Conservation (phyloP, 2,329 filamentous ascomycete species). For the Fusarium miscanthi region DNA sequence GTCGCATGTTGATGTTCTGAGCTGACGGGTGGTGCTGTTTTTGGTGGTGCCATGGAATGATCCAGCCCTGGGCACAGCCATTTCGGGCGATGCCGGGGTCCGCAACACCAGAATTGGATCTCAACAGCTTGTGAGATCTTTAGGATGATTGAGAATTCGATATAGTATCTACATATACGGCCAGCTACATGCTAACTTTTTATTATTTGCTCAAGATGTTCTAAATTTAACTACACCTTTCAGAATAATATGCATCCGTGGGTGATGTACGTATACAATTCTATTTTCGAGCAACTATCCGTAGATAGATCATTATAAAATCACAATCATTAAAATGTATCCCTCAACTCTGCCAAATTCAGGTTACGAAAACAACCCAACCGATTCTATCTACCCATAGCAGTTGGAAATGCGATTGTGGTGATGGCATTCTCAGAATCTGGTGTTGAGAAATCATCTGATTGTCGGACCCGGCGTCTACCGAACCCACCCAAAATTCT, state of each 20-base stretch:
- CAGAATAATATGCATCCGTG: not conserved
- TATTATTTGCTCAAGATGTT: rapidly evolving
- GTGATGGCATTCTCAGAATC: not conserved
- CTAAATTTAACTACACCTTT: rapidly evolving
- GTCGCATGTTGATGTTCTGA: conserved; percentile 42
- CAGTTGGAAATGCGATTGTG: not conserved
- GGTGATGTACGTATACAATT: rapidly evolving
- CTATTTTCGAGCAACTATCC: not conserved
- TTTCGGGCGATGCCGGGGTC: conserved; percentile 36
- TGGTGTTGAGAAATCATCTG: conserved; percentile 13
- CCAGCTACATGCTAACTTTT: rapidly evolving
- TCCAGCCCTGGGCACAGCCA: conserved; percentile 26
- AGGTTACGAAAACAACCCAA: rapidly evolving
- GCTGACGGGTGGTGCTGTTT: conserved; percentile 26
- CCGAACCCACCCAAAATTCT: conserved; percentile 23
- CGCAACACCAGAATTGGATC: not conserved
- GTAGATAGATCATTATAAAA: not conserved
- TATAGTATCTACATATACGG: rapidly evolving
- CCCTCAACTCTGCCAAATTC: rapidly evolving
- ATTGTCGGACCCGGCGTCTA: conserved; percentile 29
- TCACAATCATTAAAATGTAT: rapidly evolving
- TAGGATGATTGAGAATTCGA: not conserved
- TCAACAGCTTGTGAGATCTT: not conserved
- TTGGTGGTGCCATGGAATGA: conserved; percentile 38
- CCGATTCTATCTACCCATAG: not conserved